These are phyloP conservation scores for Skeletonema costatum DNA, from an alignment of 108 stramenopile genomes.

Conservation along the genomic window DNA sequence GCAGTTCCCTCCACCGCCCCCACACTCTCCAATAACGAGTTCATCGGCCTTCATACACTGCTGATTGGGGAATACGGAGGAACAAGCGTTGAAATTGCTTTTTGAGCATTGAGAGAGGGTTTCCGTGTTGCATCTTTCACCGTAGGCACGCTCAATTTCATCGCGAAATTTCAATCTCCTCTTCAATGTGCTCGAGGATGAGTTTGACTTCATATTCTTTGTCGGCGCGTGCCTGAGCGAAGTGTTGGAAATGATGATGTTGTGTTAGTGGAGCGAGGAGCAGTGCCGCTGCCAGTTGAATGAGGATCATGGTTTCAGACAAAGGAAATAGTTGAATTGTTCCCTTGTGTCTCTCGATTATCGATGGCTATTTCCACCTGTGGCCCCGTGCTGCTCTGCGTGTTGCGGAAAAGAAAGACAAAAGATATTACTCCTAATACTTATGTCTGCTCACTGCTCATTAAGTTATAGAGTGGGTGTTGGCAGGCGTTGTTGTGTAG, in stretches of 20 bases:
- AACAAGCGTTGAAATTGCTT: constrained; percentile 9
- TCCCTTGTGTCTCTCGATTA: too few relatives aligned
- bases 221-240: not conserved
- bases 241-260: not conserved
- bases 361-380: too few relatives aligned
- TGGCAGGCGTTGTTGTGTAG: too few relatives aligned
- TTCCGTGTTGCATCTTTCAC: not conserved
- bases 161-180: constrained; percentile 8
- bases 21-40: not conserved
- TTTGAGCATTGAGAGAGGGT: constrained; percentile 9
- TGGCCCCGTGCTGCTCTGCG: too few relatives aligned
- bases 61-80: constrained; percentile 16
- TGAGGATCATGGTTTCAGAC: not conserved
- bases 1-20: constrained; percentile 3
- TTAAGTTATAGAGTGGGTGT: too few relatives aligned
- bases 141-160: constrained; percentile 16
- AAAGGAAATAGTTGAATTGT: too few relatives aligned
- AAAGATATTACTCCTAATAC: too few relatives aligned
- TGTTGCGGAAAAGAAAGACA: too few relatives aligned
- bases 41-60: constrained; percentile 9
- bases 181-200: not conserved
- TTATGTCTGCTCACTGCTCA: too few relatives aligned
- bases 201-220: constrained; percentile 1
- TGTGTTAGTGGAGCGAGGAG: not conserved
- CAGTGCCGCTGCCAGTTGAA: not conserved